Evolutionary conservation across 2,329 filamentous ascomycete species (phyloP), one percentile per base, ranked within the genome.

Genomic region (Fusarium sp.): DNA sequence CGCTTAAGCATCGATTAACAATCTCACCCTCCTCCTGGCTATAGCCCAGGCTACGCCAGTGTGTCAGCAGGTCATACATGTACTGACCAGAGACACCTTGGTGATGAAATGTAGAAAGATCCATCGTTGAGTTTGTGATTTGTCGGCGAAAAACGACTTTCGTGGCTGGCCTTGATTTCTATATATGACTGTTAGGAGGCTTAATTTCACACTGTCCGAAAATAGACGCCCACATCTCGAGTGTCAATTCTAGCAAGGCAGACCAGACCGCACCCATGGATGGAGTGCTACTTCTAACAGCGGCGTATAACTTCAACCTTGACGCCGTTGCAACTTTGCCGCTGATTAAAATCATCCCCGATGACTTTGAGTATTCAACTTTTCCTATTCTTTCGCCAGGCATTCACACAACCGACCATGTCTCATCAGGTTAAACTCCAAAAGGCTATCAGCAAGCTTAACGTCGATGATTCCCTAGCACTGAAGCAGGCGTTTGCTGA

Each of bases 371-470:
- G 22, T 38, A 40, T 59, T 37, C 16, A 59, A 37, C 56, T 59
- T 27, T 59, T 38, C 22, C 11, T 59, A 7, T 38, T 38, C 35
- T 38, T 59, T 59, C 56, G 35, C 6, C 16, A 59, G 7, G 3
- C 37, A 13, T 38, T 24, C 9, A 59, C 18, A 13, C 16, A 38
- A 38, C 22, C 14, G 11, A 38, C 24, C 16, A 59, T 59, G 22
- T 59, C 56, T 38, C 22, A 37, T 27, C 16, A 59, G 24, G 27
- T 5, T 5, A 37, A 59, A 10, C 38, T 60, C 14, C 16, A 67
- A 34, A 62, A 62, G n/a, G 59, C 56, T 9, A 62, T 67, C 2
- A 31, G 62, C 14, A 67, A 67, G 37, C 58, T 67, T 8, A 34
- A 62, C 20, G 35, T 67, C 20, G 22, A 31, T 35, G 20, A 67